Percentiles rank a stretch among this genome's conserved stretches.
phyloP scores from a whole-genome alignment of 2,329 filamentous ascomycete species.

The Conoideocrella luteorostrata region DNA sequence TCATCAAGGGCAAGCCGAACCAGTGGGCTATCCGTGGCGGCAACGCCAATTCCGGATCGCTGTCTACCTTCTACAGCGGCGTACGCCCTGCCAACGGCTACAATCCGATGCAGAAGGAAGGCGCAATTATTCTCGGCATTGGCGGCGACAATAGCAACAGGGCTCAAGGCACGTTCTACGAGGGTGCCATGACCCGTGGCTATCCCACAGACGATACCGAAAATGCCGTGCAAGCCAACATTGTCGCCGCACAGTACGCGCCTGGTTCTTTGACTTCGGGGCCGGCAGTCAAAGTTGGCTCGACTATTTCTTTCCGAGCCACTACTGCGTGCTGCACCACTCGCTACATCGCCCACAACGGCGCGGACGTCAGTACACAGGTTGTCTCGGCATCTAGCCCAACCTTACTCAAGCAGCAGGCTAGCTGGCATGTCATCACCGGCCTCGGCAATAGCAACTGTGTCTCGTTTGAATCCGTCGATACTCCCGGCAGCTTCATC shows the following conservation, averaged over 20 bases:
- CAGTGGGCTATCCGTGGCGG: conserved; percentile 55
- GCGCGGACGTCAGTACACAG: conserved; percentile 45
- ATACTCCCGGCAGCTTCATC: conserved; percentile 52
- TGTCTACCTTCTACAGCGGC: conserved; percentile 57
- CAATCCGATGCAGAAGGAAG: conserved; percentile 58
- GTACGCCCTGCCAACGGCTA: conserved; percentile 40
- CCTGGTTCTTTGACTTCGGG: conserved; percentile 40
- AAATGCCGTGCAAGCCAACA: conserved; percentile 51
- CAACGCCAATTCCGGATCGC: conserved; percentile 45
- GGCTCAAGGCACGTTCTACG: conserved; percentile 58
- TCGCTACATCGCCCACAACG: conserved; percentile 49
- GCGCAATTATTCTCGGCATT: conserved; percentile 62
- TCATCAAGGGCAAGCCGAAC: conserved; percentile 50
- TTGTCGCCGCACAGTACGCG: conserved; percentile 30
- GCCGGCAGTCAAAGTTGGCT: conserved; percentile 37
- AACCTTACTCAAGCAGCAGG: conserved; percentile 41
- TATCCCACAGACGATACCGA: conserved; percentile 56
- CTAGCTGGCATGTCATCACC: conserved; percentile 46
- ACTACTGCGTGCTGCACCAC: conserved; percentile 49
- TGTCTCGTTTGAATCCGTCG: conserved; percentile 54
- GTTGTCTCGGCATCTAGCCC: conserved; percentile 45
- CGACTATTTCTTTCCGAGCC: conserved; percentile 44
- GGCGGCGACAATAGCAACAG: conserved; percentile 57
- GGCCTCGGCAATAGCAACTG: conserved; percentile 52
- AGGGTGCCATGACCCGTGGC: conserved; percentile 57